Conservation (phyloP, 768 basidiomycete species). For the Podaxis sp. region DNA sequence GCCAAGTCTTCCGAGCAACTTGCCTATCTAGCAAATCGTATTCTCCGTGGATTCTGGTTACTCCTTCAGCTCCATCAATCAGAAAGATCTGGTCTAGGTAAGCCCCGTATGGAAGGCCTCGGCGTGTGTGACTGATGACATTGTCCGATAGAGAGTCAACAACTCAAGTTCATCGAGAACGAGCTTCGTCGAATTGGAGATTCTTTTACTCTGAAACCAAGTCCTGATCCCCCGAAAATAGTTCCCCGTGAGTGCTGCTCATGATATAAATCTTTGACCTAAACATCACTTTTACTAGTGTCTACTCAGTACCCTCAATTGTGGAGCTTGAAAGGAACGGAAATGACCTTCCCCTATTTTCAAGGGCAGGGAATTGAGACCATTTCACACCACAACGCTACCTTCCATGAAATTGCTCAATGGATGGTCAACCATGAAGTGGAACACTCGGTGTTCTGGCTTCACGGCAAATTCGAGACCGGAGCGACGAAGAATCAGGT, state of each 20-base stretch:
- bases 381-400: not conserved
- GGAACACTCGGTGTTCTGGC: constrained; percentile 5
- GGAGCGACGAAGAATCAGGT: not conserved
- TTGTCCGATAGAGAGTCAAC: not conserved
- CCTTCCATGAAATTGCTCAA: constrained; percentile 2
- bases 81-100: not conserved
- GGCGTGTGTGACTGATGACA: not conserved
- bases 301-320: not conserved
- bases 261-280: too few relatives aligned
- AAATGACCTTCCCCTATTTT: not conserved
- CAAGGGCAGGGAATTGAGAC: not conserved
- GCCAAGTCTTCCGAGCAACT: not conserved
- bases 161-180: not conserved
- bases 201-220: not conserved
- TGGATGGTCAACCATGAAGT: constrained; percentile 5
- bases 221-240: not conserved
- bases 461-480: not conserved
- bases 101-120: not conserved
- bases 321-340: not conserved
- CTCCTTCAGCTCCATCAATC: constrained; percentile 2
- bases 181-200: not conserved
- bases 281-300: not conserved
- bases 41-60: constrained; percentile 1
- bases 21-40: not conserved
- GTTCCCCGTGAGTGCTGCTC: not conserved